Evolutionary conservation across 208 protist genomes (phyloP).

Genomic region (Lotmaria passim): DNA sequence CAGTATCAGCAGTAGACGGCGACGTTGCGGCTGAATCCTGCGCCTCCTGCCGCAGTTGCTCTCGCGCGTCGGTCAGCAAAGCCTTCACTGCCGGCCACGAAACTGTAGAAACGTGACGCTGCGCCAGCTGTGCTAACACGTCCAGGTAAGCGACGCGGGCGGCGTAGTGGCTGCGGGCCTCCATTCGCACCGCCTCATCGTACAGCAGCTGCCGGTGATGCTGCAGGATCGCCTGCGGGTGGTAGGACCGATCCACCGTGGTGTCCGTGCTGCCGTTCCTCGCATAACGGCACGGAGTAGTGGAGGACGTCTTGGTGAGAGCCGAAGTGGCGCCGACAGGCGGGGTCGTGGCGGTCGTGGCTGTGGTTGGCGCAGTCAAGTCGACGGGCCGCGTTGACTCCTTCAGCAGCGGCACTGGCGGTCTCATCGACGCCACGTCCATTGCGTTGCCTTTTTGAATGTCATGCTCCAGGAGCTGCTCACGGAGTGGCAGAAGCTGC

Average conservation of each 20-base stretch:
- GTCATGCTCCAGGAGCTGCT: conserved; percentile 40
- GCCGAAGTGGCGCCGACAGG: too few species aligned
- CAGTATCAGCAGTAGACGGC: conserved; percentile 13
- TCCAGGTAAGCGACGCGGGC: conserved; percentile 55
- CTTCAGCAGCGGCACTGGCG: neutral
- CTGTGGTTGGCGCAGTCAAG: too few species aligned
- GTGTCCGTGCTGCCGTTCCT: neutral
- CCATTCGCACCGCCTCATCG: conserved; percentile 36
- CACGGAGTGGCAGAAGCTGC: conserved; percentile 38
- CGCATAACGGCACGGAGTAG: too few species aligned
- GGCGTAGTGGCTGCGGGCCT: conserved; percentile 34
- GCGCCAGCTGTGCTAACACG: conserved; percentile 42
- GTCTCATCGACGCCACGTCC: too few species aligned
- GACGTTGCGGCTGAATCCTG: conserved; percentile 27
- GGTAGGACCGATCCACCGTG: conserved; percentile 14
- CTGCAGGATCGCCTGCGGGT: conserved; percentile 37
- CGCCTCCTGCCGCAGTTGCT: conserved; percentile 37
- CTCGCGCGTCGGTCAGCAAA: conserved; percentile 38
- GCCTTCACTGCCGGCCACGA: conserved; percentile 38
- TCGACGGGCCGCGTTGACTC: neutral
- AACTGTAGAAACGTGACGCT: conserved; percentile 30
- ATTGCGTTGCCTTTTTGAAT: conserved; percentile 8
- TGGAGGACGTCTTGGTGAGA: too few species aligned
- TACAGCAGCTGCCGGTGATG: conserved; percentile 51
- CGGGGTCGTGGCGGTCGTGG: neutral